These are phyloP conservation scores for Herpetomonas tarakana DNA, from an alignment of 208 protist genomes.

Conservation along the genomic window DNA sequence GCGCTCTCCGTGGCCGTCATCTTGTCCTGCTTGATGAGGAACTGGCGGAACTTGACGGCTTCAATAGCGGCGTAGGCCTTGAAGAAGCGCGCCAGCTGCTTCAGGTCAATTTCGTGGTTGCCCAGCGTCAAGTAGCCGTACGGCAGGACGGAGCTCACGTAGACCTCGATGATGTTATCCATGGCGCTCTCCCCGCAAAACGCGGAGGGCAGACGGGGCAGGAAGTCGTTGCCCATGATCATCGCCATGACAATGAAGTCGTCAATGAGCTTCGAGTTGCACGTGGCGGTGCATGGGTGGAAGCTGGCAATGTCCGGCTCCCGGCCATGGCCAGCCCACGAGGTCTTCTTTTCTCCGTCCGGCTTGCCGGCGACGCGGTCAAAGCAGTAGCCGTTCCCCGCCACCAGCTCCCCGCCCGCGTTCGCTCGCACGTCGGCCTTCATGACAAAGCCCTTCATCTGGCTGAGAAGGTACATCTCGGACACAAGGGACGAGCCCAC, in stretches of 20 bases:
- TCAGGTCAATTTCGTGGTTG: constrained; percentile 60
- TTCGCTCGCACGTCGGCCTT: constrained; percentile 14
- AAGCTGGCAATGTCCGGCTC: constrained; percentile 18
- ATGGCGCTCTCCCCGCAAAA: constrained; percentile 79
- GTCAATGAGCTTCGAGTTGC: constrained; percentile 81
- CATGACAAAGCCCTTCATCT: constrained; percentile 32
- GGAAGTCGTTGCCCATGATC: constrained; percentile 84
- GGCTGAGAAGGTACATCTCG: constrained; percentile 64
- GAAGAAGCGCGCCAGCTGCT: constrained; percentile 64
- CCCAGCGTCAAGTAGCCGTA: constrained; percentile 77
- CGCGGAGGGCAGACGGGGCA: constrained; percentile 63
- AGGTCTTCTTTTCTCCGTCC: neutral
- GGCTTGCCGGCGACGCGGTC: constrained; percentile 18
- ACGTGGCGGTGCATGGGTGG: constrained; percentile 51
- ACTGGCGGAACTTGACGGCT: constrained; percentile 60
- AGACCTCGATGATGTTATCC: constrained; percentile 77
- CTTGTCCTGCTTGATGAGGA: constrained; percentile 21
- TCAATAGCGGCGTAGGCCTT: constrained; percentile 62
- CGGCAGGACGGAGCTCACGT: constrained; percentile 72
- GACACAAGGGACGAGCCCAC: constrained; percentile 54
- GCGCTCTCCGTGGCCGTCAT: constrained; percentile 39
- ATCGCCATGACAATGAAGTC: constrained; percentile 80
- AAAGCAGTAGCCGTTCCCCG: constrained; percentile 60
- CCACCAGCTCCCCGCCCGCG: constrained; percentile 18
- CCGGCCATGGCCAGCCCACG: neutral